Evolutionary conservation across 108 stramenopile genomes (phyloP).

Genomic region (Mediolabrus comicus): DNA sequence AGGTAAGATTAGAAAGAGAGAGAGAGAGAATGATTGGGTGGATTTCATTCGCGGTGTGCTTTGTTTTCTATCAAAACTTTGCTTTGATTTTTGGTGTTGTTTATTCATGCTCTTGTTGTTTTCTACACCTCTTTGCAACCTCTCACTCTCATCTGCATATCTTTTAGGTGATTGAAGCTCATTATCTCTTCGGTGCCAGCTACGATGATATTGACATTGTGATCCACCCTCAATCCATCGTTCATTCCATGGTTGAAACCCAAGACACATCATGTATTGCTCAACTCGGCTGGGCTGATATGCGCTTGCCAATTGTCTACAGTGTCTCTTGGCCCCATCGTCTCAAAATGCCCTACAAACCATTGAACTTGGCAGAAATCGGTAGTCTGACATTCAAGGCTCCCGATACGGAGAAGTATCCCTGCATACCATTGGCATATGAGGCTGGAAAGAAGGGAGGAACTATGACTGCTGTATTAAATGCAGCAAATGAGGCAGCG

Average conservation of each 20-base stretch:
- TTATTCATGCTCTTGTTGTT: not conserved
- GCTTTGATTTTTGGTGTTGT: not conserved
- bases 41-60: too few relatives aligned
- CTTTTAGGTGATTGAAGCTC: slow-evolving; percentile 92
- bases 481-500: slow-evolving; percentile 95
- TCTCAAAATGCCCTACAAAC: slow-evolving; percentile 90
- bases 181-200: slow-evolving; percentile 95
- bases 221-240: slow-evolving; percentile 96
- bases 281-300: slow-evolving; percentile 96
- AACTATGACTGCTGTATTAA: slow-evolving; percentile 96
- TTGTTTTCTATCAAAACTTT: not conserved
- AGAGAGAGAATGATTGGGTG: not conserved
- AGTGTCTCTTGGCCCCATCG: slow-evolving; percentile 95
- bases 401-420: slow-evolving; percentile 93
- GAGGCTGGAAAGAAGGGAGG: slow-evolving; percentile 91
- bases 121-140: not conserved
- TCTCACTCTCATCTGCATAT: not conserved
- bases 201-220: slow-evolving; percentile 98
- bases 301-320: slow-evolving; percentile 96
- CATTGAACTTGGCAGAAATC: slow-evolving; percentile 81
- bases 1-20: slow-evolving; percentile 52
- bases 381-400: slow-evolving; percentile 81
- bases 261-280: slow-evolving; percentile 96
- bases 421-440: slow-evolving; percentile 92
- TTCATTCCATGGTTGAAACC: slow-evolving; percentile 95